Evolutionary conservation across 2,329 filamentous ascomycete species (phyloP).

Genomic region (Coniochaeta hoffmannii): DNA sequence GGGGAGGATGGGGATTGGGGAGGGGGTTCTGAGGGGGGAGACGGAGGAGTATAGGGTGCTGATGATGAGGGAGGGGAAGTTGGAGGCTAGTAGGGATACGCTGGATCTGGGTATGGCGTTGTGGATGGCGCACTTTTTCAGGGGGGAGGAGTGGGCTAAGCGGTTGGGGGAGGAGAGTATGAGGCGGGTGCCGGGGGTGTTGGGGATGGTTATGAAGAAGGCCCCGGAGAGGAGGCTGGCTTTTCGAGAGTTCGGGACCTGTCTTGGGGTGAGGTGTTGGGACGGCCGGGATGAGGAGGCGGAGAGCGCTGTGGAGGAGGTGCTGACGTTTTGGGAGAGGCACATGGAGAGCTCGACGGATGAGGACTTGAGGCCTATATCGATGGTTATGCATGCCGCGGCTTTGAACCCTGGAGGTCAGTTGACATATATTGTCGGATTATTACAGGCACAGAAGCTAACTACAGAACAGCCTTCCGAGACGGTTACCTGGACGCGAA

Average conservation of each 20-base stretch:
- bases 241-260: conserved; percentile 48
- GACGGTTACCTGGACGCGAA: no score
- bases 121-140: conserved; percentile 47
- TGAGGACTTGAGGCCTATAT: conserved; percentile 43
- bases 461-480: no score
- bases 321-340: conserved; percentile 27
- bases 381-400: conserved; percentile 48
- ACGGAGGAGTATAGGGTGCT: conserved; percentile 44
- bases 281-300: conserved; percentile 23
- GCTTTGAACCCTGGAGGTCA: conserved; percentile 48
- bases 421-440: no score
- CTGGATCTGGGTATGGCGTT: conserved; percentile 54
- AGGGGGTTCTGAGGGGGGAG: conserved; percentile 32
- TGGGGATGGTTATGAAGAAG: conserved; percentile 18
- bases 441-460: no score
- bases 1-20: conserved; percentile 13
- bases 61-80: conserved; percentile 33
- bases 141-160: conserved; percentile 39
- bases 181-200: conserved; percentile 13
- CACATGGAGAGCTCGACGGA: conserved; percentile 23
- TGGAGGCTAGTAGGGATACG: conserved; percentile 38
- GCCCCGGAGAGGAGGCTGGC: conserved; percentile 29
- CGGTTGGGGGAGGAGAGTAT: conserved; percentile 24
- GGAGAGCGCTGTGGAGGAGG: conserved; percentile 13
- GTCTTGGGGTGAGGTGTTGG: conserved; percentile 37